These are phyloP conservation scores for Coelastrella sp. DNA, from an alignment of 139 green algal species.

Conservation along the genomic window DNA sequence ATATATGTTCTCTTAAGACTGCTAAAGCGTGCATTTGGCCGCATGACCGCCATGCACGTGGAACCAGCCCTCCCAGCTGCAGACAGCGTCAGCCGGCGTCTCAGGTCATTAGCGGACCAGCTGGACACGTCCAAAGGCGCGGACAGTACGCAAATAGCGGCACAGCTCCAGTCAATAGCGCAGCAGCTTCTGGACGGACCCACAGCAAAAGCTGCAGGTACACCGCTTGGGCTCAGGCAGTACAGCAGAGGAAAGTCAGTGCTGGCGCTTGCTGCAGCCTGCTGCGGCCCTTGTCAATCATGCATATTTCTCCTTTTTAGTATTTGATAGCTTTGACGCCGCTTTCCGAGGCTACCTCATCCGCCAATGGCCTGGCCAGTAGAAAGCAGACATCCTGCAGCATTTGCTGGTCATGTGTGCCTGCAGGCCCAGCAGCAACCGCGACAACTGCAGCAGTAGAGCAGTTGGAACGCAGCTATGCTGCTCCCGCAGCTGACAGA, in stretches of 20 bases:
- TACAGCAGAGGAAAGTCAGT: too few relatives aligned
- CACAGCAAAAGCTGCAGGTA: not conserved
- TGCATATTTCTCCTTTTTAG: too few relatives aligned
- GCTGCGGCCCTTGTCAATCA: too few relatives aligned
- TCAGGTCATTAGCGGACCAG: not conserved
- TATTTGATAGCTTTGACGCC: too few relatives aligned
- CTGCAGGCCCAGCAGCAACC: too few relatives aligned
- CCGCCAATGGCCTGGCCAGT: too few relatives aligned
- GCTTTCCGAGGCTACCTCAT: too few relatives aligned
- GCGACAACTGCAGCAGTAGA: constrained; percentile 13
- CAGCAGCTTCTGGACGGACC: not conserved
- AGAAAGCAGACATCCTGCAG: too few relatives aligned
- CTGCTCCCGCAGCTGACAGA: not conserved
- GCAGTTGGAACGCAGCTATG: constrained; percentile 34
- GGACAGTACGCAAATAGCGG: not conserved
- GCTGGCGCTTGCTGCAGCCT: too few relatives aligned
- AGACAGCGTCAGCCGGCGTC: not conserved
- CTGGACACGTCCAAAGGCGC: not conserved
- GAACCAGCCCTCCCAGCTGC: not conserved
- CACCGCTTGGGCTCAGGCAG: too few relatives aligned
- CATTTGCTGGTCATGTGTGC: too few relatives aligned
- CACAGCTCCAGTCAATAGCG: not conserved
- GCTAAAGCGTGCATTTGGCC: not conserved
- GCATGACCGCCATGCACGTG: not conserved
- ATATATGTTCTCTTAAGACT: not conserved